Evolutionary conservation across 371 early-diverging fungal genomes (phyloP), one percentile per base, ranked within the genome.

Genomic region (Mucor indicus): DNA sequence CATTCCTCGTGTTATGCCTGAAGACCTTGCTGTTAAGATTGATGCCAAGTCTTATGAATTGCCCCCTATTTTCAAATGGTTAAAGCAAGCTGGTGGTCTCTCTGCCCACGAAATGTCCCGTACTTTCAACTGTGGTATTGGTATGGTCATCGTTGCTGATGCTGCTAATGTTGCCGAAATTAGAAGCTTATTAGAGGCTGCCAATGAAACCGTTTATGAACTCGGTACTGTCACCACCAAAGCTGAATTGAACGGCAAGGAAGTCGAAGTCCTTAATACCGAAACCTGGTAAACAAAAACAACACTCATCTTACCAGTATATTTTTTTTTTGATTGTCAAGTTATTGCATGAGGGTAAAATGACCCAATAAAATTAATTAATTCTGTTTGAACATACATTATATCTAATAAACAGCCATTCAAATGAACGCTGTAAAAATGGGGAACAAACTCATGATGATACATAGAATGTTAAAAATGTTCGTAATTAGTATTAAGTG

Each of bases 121-220:
- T 44, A 97, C 98, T 0, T 98, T 98, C 79, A 98, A 98, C 83
- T 96, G 97, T 69, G 98, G 98, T 60, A 89, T 97, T 48, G 98
- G 98, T 54, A 95, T 98, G 97, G 87, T 96, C 23, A 63, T 96
- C 3, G 83, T 96, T 21, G 93, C 91, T n/a, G 79, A 80, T 36
- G 47, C 63, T 24, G 79, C 69, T 25, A 53, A 89, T 46, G 89
- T 80, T 16, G 71, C 58, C 17, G 74, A 80, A 22, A 86, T 93
- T 27, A 75, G 75, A 20, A 46, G 56, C 1, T 53, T 82, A 23
- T 72, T 96, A 38, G 57, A 74, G 39, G 77, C 76, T 10, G 69
- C 67, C 20, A 83, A 85, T 38, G 93, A 93, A 58, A 67, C 66
- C 4, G 73, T 81, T 10, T 74, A 59, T 58, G 67, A 71, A 35